Percentiles rank a stretch among this genome's conserved stretches.
Conservation (phyloP, 2,329 filamentous ascomycete genomes). For the Sarocladiaceae sp. region DNA sequence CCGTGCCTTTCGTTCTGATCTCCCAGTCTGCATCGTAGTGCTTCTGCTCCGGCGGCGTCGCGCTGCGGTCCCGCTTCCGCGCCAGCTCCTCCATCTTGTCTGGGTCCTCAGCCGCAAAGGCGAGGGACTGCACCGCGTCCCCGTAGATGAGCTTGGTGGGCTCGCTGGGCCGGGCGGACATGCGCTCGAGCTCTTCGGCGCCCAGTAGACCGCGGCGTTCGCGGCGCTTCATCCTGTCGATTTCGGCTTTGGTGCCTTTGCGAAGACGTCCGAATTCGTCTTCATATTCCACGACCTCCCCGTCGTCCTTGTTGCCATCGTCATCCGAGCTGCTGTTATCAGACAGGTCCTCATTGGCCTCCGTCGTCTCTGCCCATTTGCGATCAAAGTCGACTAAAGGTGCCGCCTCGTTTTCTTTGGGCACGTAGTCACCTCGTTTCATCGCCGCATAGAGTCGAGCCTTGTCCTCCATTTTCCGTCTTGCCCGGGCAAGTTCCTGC, state of each 20-base stretch:
- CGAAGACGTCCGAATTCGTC: constrained; percentile 90
- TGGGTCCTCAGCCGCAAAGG: constrained; percentile 70
- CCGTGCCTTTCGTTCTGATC: constrained; percentile 79
- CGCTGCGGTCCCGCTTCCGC: constrained; percentile 67
- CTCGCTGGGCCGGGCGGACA: constrained; percentile 60
- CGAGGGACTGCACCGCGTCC: constrained; percentile 74
- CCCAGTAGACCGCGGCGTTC: constrained; percentile 43
- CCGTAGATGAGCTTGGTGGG: constrained; percentile 75
- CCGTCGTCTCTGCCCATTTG: constrained; percentile 80
- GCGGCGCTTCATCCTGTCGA: constrained; percentile 54
- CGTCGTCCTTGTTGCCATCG: constrained; percentile 35
- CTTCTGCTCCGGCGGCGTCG: constrained; percentile 70
- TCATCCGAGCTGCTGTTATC: constrained; percentile 35
- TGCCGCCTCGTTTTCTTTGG: constrained; percentile 56
- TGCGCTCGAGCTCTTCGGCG: constrained; percentile 57
- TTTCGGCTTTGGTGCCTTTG: constrained; percentile 63
- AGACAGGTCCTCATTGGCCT: constrained; percentile 48
- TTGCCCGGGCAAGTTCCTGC: constrained; percentile 62
- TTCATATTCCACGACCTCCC: constrained; percentile 73
- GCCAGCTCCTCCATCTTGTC: constrained; percentile 74
- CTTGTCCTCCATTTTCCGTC: constrained; percentile 83
- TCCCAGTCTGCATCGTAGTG: constrained; percentile 86
- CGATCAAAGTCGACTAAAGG: constrained; percentile 87
- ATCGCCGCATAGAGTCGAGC: constrained; percentile 80
- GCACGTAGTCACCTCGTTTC: constrained; percentile 81